These are phyloP conservation scores for Amylocystis lapponica DNA, from an alignment of 768 basidiomycete genomes.

Conservation along the genomic window DNA sequence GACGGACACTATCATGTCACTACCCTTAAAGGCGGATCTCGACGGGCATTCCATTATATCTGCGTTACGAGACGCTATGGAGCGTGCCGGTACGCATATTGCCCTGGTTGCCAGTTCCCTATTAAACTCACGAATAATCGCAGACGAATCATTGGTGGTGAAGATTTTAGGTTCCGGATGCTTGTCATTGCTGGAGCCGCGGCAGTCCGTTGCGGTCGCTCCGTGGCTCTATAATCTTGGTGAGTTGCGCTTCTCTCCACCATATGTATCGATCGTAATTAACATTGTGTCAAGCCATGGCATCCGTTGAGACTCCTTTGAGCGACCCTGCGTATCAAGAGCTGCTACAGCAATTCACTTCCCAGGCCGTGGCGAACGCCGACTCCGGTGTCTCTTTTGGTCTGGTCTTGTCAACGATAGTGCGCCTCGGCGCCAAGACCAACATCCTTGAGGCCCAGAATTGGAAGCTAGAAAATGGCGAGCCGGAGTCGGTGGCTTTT, in stretches of 20 bases:
- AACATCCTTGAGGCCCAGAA: constrained; percentile 29
- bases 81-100: constrained; percentile 30
- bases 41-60: constrained; percentile 20
- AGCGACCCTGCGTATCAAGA: constrained; percentile 19
- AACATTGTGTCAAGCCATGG: constrained; percentile 25
- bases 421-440: constrained; percentile 40
- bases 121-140: too few relatives aligned
- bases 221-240: constrained; percentile 40
- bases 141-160: too few relatives aligned
- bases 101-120: too few relatives aligned
- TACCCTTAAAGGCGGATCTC: constrained; percentile 5
- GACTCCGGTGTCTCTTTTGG: constrained; percentile 28
- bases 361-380: constrained; percentile 21
- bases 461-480: too few relatives aligned
- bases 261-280: too few relatives aligned
- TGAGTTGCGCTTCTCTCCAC: constrained; percentile 22
- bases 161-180: too few relatives aligned
- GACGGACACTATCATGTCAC: constrained; percentile 6
- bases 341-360: constrained; percentile 3
- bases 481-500: too few relatives aligned
- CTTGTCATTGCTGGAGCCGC: constrained; percentile 22
- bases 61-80: constrained; percentile 28
- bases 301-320: constrained; percentile 13
- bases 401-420: constrained; percentile 32
- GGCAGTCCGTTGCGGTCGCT: constrained; percentile 26